These are phyloP conservation scores for Candolleomyces aberdarensis DNA, from an alignment of 768 basidiomycete genomes.

Conservation along the genomic window DNA sequence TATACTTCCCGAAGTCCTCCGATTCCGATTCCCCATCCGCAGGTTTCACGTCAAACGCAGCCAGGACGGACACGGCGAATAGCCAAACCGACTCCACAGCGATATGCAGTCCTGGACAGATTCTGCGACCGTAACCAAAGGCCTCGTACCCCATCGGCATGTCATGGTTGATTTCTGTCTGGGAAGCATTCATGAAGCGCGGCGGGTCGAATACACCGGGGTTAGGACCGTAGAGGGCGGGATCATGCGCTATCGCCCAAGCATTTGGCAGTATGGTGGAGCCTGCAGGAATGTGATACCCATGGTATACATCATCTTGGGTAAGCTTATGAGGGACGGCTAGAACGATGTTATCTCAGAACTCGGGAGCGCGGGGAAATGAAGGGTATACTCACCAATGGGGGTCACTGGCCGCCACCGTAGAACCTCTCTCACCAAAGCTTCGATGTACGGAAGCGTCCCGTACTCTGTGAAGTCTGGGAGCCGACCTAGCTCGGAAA, in stretches of 20 bases:
- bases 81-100: slow-evolving; percentile 26
- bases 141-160: slow-evolving; percentile 2
- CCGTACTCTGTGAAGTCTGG: background rate
- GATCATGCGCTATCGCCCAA: background rate
- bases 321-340: background rate
- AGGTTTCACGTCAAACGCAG: slow-evolving; percentile 24
- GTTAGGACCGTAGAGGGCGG: background rate
- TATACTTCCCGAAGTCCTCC: background rate
- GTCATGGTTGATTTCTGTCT: background rate
- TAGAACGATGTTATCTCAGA: background rate
- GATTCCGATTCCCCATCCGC: background rate
- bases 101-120: slow-evolving; percentile 30
- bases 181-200: background rate
- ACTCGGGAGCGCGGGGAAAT: background rate
- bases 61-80: slow-evolving; percentile 25
- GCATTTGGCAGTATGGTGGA: background rate
- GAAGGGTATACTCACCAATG: background rate
- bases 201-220: slow-evolving; percentile 1
- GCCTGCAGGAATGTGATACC: background rate
- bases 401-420: background rate
- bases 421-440: background rate
- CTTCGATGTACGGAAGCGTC: background rate
- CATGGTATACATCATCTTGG: background rate
- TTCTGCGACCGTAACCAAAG: slow-evolving; percentile 13
- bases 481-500: background rate